These are phyloP conservation scores for Gastroboletus turbinatus DNA, from an alignment of 1,284 basidiomycete genomes.

Conservation along the genomic window DNA sequence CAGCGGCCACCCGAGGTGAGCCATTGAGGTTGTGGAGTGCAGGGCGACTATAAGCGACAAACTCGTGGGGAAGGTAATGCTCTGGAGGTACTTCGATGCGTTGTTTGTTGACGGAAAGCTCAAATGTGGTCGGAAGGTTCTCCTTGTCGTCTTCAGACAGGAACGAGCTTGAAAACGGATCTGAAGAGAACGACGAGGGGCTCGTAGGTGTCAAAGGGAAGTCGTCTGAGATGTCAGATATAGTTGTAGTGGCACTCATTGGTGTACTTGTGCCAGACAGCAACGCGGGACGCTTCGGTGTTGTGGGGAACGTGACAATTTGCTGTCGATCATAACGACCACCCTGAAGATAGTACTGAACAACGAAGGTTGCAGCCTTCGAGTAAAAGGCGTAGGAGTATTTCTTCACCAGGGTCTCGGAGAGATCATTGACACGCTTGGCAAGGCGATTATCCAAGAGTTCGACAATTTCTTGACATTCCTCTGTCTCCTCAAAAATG, in stretches of 20 bases:
- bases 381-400: constrained; percentile 96
- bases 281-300: constrained; percentile 57
- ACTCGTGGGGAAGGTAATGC: constrained; percentile 77
- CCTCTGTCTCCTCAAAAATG: constrained; percentile 77
- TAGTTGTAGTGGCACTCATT: constrained; percentile 66
- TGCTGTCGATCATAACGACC: constrained; percentile 61
- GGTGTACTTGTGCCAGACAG: constrained; percentile 64
- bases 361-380: constrained; percentile 88
- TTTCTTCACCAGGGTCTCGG: constrained; percentile 94
- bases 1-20: constrained; percentile 46
- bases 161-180: constrained; percentile 52
- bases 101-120: constrained; percentile 69
- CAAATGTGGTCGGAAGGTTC: constrained; percentile 67
- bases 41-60: constrained; percentile 68
- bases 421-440: constrained; percentile 85
- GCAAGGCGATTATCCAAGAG: constrained; percentile 84
- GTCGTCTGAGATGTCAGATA: constrained; percentile 76
- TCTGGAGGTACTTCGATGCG: constrained; percentile 64
- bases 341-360: constrained; percentile 88
- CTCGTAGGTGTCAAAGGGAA: constrained; percentile 79
- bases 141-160: constrained; percentile 75
- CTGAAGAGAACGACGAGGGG: constrained; percentile 53
- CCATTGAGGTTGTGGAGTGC: constrained; percentile 66
- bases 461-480: constrained; percentile 77
- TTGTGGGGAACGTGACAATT: constrained; percentile 60